These are phyloP conservation scores for Diaporthe longicolla DNA, from an alignment of 2,329 filamentous ascomycete genomes.

Conservation along the genomic window DNA sequence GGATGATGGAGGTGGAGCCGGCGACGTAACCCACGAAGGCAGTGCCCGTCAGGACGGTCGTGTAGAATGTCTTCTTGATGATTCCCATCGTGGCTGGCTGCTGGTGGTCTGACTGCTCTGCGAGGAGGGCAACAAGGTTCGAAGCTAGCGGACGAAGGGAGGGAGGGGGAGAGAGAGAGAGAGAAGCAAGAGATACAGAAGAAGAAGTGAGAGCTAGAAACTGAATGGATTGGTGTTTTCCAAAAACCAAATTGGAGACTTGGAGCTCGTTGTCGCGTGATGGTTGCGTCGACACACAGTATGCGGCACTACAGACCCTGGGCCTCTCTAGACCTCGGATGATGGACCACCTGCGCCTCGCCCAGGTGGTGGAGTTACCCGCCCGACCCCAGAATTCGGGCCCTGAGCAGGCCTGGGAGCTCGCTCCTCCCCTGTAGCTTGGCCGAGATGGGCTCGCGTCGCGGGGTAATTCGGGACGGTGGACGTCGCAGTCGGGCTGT, in stretches of 20 bases:
- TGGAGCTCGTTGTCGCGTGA: slow-evolving; percentile 28
- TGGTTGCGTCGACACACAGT: slow-evolving; percentile 14
- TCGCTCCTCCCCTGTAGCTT: not conserved
- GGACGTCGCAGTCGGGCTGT: slow-evolving; percentile 21
- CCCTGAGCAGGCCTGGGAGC: not conserved
- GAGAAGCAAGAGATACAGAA: not conserved
- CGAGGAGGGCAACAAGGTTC: not conserved
- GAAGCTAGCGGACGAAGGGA: not conserved
- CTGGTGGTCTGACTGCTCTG: not conserved
- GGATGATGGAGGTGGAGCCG: slow-evolving; percentile 68
- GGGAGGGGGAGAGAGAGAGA: not conserved
- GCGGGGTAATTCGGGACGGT: slow-evolving; percentile 26
- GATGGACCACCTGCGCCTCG: slow-evolving; percentile 12
- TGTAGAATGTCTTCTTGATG: slow-evolving; percentile 61
- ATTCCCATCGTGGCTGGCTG: slow-evolving; percentile 63
- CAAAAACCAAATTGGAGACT: not conserved
- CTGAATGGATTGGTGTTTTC: not conserved
- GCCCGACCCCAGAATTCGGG: slow-evolving; percentile 10
- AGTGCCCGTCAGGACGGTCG: slow-evolving; percentile 63
- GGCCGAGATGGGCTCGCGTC: slow-evolving; percentile 13
- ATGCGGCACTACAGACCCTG: not conserved
- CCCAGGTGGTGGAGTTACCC: not conserved
- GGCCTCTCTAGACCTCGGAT: slow-evolving; percentile 19
- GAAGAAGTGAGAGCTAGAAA: not conserved
- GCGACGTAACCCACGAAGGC: slow-evolving; percentile 67